Evolutionary conservation across 257 asterid genomes (phyloP), one percentile per base, ranked within the genome.

Genomic region (Linaria vulgaris): DNA sequence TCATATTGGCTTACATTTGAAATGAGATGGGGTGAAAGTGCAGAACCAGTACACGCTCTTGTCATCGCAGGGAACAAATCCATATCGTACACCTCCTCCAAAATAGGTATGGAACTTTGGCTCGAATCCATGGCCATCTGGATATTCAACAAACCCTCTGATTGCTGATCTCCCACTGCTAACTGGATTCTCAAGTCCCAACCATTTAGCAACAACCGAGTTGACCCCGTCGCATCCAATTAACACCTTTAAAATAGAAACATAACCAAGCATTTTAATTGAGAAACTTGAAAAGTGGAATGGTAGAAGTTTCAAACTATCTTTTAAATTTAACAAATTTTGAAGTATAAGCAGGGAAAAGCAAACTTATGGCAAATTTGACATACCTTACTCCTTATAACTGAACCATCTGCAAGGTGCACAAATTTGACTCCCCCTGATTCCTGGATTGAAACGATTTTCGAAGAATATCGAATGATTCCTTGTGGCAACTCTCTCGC

Each of bases 161-260:
- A 88, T 82, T 11, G 94, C 87, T 44, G 90, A 76, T 44, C 96
- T 72, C 17, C 83, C 85, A 1, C 73, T 57, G 43, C 34, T 55
- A 5, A 80, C 73, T 2, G 95, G 86, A 37, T 60, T 60, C 51
- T 68, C 76, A 38, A 88, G 85, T 7, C 90, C 94, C 73, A 88
- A 67, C 84, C 80, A 88, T 21, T 78, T 82, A 13, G 91, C 91
- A 69, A 89, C 91, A 24, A 60, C 9, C 3, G 96, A 90, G 49
- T 90, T 83, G 58, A 88, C 86, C 45, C 97, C 97, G 61, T 90
- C 96, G 21, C 94, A 85, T 31, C 97, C 97, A 9, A 90, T 72
- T 82, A 87, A 74, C 61, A 78, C 96, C 97, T 87, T 67, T 6
- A 27, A 49, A 24, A 54, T 21, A 51, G 12, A 59, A 45, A 38